phyloP scores from a whole-genome alignment of 140 eudicot species.

The Flaveria floridana region DNA sequence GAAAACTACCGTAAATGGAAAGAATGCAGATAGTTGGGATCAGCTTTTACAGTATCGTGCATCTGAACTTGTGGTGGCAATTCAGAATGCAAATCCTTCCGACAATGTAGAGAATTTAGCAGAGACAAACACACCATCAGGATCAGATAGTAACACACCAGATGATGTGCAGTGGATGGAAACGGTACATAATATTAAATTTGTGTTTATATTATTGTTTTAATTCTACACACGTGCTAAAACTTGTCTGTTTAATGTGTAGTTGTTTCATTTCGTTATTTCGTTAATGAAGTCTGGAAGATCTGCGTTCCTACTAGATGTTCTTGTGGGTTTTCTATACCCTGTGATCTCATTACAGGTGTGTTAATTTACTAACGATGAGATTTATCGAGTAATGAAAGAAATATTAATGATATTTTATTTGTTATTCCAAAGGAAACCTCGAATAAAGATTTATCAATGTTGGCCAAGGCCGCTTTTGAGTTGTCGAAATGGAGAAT shows the following conservation, averaged over 20 bases:
- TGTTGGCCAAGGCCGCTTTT: constrained; percentile 91
- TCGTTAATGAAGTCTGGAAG: constrained; percentile 91
- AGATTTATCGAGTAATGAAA: neutral
- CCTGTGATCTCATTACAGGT: constrained; percentile 98
- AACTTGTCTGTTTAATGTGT: constrained; percentile 28
- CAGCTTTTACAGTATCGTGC: constrained; percentile 55
- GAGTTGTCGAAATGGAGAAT: constrained; percentile 93
- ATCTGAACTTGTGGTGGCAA: constrained; percentile 57
- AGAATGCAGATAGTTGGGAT: constrained; percentile 55
- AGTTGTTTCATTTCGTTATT: constrained; percentile 83
- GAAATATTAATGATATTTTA: neutral
- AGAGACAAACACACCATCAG: constrained; percentile 40
- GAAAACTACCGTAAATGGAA: constrained; percentile 29
- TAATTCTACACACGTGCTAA: neutral
- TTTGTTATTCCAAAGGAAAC: constrained; percentile 60
- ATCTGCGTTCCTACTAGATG: constrained; percentile 74
- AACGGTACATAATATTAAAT: constrained; percentile 51
- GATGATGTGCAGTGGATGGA: constrained; percentile 98
- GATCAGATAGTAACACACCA: constrained; percentile 52
- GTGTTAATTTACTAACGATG: constrained; percentile 3
- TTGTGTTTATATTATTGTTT: constrained; percentile 1
- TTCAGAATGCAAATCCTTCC: constrained; percentile 65
- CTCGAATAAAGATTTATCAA: constrained; percentile 88
- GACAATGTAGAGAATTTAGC: constrained; percentile 50
- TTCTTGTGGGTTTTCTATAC: constrained; percentile 83